A percentile compares a stretch with the other conserved stretches of the same genome.
phyloP scores from a whole-genome alignment of 1,139 yeast genomes.

The Lodderomyces parapsilosis region DNA sequence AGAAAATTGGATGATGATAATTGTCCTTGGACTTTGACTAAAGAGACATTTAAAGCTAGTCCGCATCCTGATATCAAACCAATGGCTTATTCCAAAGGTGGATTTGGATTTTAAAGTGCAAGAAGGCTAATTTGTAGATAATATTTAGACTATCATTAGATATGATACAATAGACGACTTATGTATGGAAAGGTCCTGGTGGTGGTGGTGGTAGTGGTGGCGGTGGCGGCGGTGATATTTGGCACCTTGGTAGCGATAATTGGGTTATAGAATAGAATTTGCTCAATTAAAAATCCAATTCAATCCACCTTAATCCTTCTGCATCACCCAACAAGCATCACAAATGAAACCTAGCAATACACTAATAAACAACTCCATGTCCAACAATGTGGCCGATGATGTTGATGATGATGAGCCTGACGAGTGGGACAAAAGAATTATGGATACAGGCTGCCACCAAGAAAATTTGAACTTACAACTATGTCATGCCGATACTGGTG shows the following conservation, averaged over 20 bases:
- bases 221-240: too few relatives aligned
- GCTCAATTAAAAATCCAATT: not conserved
- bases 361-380: conserved; percentile 1
- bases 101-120: conserved; percentile 38
- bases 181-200: too few relatives aligned
- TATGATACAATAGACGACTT: not conserved
- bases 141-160: not conserved
- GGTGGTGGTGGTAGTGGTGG: too few relatives aligned
- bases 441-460: conserved; percentile 70
- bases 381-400: not conserved
- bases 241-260: too few relatives aligned
- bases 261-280: not conserved
- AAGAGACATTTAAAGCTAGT: conserved; percentile 70
- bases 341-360: conserved; percentile 11
- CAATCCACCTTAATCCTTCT: too few relatives aligned
- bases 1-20: conserved; percentile 43
- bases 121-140: not conserved
- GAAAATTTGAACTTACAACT: conserved; percentile 66
- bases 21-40: conserved; percentile 51
- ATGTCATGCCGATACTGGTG: conserved; percentile 79
- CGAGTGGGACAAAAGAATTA: conserved; percentile 73
- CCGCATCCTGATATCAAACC: conserved; percentile 92
- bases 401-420: conserved; percentile 60
- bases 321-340: too few relatives aligned
- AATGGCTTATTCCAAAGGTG: conserved; percentile 87